Evolutionary conservation across 768 basidiomycete species (phyloP).

Genomic region (Mycena filopes): DNA sequence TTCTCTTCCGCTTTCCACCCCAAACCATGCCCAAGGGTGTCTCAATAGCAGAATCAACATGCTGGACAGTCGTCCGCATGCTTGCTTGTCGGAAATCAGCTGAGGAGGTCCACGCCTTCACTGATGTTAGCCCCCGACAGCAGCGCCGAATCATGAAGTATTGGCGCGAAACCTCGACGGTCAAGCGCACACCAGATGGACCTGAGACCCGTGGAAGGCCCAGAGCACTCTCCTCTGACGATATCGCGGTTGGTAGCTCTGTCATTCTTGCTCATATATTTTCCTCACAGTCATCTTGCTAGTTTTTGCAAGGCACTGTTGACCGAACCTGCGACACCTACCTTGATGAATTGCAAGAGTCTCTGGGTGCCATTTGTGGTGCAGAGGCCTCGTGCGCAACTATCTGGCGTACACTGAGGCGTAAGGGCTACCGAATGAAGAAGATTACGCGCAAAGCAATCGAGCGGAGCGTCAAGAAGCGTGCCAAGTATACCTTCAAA

Average conservation of each 20-base stretch:
- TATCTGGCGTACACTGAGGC: conserved; percentile 23
- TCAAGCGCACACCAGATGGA: neutral
- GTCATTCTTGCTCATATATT: no score
- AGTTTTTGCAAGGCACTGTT: conserved; percentile 9
- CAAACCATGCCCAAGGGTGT: conserved; percentile 3
- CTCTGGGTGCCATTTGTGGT: conserved; percentile 16
- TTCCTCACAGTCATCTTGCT: no score
- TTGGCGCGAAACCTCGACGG: neutral
- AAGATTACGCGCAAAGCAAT: conserved; percentile 32
- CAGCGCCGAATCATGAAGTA: neutral
- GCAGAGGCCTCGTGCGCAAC: conserved; percentile 7
- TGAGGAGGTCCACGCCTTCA: neutral
- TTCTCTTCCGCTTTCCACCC: no score
- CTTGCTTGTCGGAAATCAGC: neutral
- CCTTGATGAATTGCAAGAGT: conserved; percentile 29
- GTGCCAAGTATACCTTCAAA: conserved; percentile 20
- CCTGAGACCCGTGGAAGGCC: neutral
- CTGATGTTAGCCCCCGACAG: conserved; percentile 1
- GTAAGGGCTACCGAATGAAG: conserved; percentile 26
- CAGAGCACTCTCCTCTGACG: neutral
- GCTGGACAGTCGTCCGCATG: conserved; percentile 2
- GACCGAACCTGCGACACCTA: conserved; percentile 17
- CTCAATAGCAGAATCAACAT: neutral
- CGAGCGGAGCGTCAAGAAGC: conserved; percentile 31
- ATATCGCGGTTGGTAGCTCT: neutral